phyloP scores from a whole-genome alignment of 2,329 filamentous ascomycete genomes.

The Aquanectria penicillioides region DNA sequence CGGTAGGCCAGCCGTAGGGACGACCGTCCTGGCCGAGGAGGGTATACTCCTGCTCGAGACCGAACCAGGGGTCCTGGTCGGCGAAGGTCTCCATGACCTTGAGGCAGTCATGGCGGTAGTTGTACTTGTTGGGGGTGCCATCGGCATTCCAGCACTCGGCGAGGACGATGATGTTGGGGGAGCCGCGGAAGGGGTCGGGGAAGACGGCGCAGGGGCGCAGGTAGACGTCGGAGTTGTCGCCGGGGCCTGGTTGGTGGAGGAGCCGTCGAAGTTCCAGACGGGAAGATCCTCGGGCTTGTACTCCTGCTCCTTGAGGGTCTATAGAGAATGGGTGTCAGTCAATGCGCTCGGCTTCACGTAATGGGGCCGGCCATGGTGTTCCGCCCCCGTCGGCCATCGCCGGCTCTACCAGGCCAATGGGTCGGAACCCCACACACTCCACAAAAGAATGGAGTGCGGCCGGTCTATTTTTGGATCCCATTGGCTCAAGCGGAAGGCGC shows the following conservation, averaged over 20 bases:
- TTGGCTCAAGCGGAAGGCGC: conserved; percentile 21
- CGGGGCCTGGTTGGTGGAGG: conserved; percentile 90
- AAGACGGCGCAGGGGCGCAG: conserved; percentile 89
- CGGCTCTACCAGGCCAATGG: conserved; percentile 24
- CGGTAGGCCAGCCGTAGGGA: conserved; percentile 78
- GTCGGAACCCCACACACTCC: conserved; percentile 19
- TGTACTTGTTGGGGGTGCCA: conserved; percentile 97
- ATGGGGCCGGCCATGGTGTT: background rate
- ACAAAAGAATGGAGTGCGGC: background rate
- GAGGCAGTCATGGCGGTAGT: conserved; percentile 91
- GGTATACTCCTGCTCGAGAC: conserved; percentile 96
- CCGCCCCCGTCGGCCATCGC: conserved; percentile 5
- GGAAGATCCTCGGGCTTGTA: conserved; percentile 64
- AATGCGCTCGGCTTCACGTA: background rate
- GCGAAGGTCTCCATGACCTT: conserved; percentile 91
- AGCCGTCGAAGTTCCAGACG: conserved; percentile 73
- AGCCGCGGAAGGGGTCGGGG: conserved; percentile 90
- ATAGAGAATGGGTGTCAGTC: conserved; percentile 2
- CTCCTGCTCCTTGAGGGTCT: conserved; percentile 62
- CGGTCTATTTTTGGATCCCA: conserved; percentile 18
- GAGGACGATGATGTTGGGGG: conserved; percentile 93
- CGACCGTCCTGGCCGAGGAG: conserved; percentile 80
- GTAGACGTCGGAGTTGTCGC: conserved; percentile 98
- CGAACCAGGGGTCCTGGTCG: conserved; percentile 92
- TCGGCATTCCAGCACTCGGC: conserved; percentile 95